Base-by-base conservation (phyloP, 352 stramenopile species). In the Phytopythium ostracodes region DNA sequence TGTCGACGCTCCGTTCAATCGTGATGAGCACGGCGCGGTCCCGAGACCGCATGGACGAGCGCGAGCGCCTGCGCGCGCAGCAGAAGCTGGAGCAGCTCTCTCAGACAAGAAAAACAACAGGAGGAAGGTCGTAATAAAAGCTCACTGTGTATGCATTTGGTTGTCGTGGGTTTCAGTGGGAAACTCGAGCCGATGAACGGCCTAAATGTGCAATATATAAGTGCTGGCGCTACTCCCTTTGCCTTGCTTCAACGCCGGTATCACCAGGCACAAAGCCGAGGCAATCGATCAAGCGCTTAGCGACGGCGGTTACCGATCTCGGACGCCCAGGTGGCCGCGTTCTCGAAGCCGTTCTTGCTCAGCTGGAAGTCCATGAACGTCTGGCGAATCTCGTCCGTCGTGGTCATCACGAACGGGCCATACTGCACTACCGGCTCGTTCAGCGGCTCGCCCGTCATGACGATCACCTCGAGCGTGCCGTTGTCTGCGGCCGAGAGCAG, bases 341-440 rank as follows among this genome's bases (percentile, higher is more conserved):
- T 80, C 68, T 92, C 83, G 62, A 90, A 92, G 12, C 81, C 81
- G 65, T 89, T 89, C 58, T 81, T 76, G n/a, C 59, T 68, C 8
- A 62, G 27, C 61, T 87, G 72, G 55, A 80, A 81, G 53, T 88
- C 79, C n/a, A 64, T 57, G 22, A 76, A 70, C 56, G 79, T 82
- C 42, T 87, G 55, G 12, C 63, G 76, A 43, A 91, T 83, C 64
- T 89, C 75, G 1, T 77, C 60, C 1, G 56, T 42, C 1, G 68
- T 83, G 22, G 69, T 87, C 84, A 92, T 92, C 63, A 92, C 81
- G 66, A 92, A 93, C 6, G 81, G 81, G 18, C 80, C 81, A 56
- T 87, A 75, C 63, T 87, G 80, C 42, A 84, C 70, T 2, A 89
- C 70, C 0, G 75, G 77, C 56, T 91, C 81, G 18, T 85, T 64